These are phyloP conservation scores for Priceomyces medius DNA, from an alignment of 805 yeast genomes.

Conservation along the genomic window DNA sequence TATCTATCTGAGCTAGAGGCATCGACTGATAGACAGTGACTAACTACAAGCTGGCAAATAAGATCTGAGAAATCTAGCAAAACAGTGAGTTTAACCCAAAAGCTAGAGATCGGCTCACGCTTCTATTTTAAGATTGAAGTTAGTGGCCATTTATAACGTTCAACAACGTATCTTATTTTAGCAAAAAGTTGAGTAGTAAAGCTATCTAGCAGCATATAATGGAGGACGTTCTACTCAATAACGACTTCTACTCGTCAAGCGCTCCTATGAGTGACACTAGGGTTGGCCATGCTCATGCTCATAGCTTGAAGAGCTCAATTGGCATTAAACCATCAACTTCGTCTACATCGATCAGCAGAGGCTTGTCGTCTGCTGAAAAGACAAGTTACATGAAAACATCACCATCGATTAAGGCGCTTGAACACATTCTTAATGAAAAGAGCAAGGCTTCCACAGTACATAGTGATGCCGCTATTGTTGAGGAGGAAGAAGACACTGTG, in stretches of 20 bases:
- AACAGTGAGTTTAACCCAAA: not conserved
- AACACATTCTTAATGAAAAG: conserved; percentile 28
- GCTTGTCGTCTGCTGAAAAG: conserved; percentile 10
- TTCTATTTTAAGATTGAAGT: not conserved
- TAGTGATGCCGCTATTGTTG: conserved; percentile 3
- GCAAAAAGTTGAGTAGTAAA: not conserved
- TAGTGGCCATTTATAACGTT: not conserved
- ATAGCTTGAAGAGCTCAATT: conserved; percentile 25
- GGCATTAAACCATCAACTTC: conserved; percentile 27
- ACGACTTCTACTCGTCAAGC: conserved; percentile 32
- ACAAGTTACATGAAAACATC: conserved; percentile 37
- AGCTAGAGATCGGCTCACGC: not conserved
- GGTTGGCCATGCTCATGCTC: conserved; percentile 15
- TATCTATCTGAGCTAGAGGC: too few species aligned
- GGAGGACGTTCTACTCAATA: conserved; percentile 34
- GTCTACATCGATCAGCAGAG: conserved; percentile 22
- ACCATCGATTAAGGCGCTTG: conserved; percentile 44
- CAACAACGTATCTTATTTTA: not conserved
- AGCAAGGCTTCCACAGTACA: conserved; percentile 5
- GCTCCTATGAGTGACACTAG: conserved; percentile 14
- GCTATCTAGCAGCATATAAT: conserved; percentile 14
- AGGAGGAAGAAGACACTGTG: conserved; percentile 16
- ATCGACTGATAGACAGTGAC: not conserved
- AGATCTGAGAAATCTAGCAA: not conserved
- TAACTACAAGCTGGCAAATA: not conserved